A percentile compares a stretch with the other conserved stretches of the same genome.
Conservation (phyloP, 495 filamentous ascomycete genomes). For the Cercophora newfieldiana region DNA sequence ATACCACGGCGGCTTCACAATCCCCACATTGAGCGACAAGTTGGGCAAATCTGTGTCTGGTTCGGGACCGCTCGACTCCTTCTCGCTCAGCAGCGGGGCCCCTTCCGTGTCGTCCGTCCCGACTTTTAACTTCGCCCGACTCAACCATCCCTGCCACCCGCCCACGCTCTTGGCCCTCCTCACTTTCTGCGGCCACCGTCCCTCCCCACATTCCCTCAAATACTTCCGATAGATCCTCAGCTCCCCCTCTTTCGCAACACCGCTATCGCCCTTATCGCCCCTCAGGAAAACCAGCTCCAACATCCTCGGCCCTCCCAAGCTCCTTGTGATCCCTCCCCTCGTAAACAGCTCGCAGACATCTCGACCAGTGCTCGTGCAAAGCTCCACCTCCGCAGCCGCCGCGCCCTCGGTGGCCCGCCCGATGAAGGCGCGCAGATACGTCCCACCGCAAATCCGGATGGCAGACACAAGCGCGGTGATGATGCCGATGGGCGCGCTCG, state of each 20-base stretch:
- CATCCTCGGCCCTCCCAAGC: neutral
- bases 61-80: too few species aligned
- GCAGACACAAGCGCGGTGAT: neutral
- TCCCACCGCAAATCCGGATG: neutral
- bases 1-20: neutral
- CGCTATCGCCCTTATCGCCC: too few species aligned
- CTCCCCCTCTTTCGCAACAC: too few species aligned
- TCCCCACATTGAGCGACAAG: neutral
- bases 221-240: neutral
- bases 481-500: constrained; percentile 1
- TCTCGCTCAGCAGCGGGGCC: too few species aligned
- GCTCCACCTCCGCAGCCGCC: neutral
- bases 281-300: neutral
- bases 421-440: neutral
- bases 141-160: too few species aligned
- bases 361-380: neutral
- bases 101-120: too few species aligned
- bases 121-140: too few species aligned
- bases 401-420: neutral
- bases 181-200: neutral
- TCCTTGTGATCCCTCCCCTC: neutral
- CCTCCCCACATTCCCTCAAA: neutral
- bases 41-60: too few species aligned
- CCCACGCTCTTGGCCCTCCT: too few species aligned
- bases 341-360: constrained; percentile 1